phyloP scores from a whole-genome alignment of 768 basidiomycete species.

The Cubamyces sp. region DNA sequence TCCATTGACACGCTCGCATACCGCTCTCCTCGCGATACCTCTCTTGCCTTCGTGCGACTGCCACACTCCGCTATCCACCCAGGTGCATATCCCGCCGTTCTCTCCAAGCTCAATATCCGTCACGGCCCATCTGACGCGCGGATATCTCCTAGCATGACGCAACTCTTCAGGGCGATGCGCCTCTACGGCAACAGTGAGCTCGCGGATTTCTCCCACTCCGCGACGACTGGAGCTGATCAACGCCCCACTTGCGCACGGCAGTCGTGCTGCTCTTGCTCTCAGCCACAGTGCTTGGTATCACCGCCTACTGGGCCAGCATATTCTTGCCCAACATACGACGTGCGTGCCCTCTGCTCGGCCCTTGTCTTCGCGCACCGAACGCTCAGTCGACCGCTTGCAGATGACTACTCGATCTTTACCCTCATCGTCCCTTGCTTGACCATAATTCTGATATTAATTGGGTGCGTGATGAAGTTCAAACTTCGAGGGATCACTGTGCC shows the following conservation, averaged over 20 bases:
- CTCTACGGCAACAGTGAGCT: constrained; percentile 35
- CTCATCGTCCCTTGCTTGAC: constrained; percentile 68
- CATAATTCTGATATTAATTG: constrained; percentile 56
- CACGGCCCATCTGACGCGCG: not conserved
- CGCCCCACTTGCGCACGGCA: constrained; percentile 23
- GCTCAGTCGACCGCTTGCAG: constrained; percentile 40
- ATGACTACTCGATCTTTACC: constrained; percentile 71
- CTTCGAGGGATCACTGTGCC: not conserved
- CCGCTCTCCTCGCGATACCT: constrained; percentile 9
- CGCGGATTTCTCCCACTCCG: not conserved
- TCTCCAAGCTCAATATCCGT: not conserved
- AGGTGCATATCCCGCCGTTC: constrained; percentile 3
- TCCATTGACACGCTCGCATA: not conserved
- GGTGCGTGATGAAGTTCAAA: constrained; percentile 48
- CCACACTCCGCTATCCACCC: constrained; percentile 8
- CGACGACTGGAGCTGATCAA: constrained; percentile 1
- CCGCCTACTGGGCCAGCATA: constrained; percentile 65
- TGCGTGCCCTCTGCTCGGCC: constrained; percentile 38
- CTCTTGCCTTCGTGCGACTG: not conserved
- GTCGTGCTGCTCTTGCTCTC: constrained; percentile 44
- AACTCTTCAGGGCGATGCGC: constrained; percentile 40
- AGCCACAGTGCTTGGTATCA: constrained; percentile 65
- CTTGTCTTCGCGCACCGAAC: not conserved
- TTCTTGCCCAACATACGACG: constrained; percentile 71
- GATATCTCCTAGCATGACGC: constrained; percentile 35